Evolutionary conservation across 305 asterid genomes (phyloP).

Genomic region (Ruellia speciosa): DNA sequence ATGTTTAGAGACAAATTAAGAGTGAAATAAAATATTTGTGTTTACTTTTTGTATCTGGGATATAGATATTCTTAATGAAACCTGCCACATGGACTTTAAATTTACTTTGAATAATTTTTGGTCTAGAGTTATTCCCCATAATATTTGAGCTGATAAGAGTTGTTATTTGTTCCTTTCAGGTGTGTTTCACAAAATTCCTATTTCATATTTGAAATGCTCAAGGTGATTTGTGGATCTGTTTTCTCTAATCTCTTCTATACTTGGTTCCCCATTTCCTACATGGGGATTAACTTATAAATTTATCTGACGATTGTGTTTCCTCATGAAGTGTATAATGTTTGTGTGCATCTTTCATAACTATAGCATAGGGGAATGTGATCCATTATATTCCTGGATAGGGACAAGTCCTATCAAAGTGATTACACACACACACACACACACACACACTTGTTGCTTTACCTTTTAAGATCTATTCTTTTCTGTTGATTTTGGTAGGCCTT

Average conservation of each 20-base stretch:
- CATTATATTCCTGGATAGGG: conserved; percentile 1
- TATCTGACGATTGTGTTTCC: conserved; percentile 5
- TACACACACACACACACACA: too few species aligned
- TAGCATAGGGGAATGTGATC: background rate
- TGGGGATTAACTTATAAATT: conserved; percentile 9
- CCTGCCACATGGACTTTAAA: background rate
- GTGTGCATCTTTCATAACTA: background rate
- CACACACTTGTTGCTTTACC: background rate
- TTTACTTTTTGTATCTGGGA: too few species aligned
- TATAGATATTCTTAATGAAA: background rate
- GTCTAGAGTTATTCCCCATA: background rate
- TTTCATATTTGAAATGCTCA: conserved; percentile 93
- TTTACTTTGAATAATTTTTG: background rate
- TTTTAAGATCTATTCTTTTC: conserved; percentile 13
- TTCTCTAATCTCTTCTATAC: conserved; percentile 10
- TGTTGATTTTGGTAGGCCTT: conserved; percentile 56
- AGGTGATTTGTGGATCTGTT: conserved; percentile 44
- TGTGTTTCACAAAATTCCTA: conserved; percentile 75
- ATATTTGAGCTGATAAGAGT: background rate
- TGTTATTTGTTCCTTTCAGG: conserved; percentile 45
- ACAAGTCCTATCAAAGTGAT: background rate
- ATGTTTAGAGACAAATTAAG: background rate
- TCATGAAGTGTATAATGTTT: conserved; percentile 12
- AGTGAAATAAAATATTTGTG: background rate
- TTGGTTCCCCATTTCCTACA: background rate